Evolutionary conservation across 441 rosid genomes (phyloP), one percentile per base, ranked within the genome.

Genomic region (Eutrema salsugineum): DNA sequence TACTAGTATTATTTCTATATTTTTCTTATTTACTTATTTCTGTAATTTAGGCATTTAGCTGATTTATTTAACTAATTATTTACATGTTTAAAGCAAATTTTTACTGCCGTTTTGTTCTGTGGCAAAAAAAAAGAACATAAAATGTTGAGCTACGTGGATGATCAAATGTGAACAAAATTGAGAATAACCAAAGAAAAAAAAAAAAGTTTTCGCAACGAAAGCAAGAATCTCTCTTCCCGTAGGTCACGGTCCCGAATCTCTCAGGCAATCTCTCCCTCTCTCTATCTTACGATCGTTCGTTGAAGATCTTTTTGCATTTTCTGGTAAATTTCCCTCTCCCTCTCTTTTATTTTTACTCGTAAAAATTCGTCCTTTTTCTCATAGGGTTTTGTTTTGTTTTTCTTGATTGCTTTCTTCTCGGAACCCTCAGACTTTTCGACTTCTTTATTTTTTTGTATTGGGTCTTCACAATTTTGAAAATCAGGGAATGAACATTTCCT

Each of bases 211-310:
- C 16, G 14, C 48, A 58, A 69, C 42, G 59, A 60, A 48, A 70
- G 51, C 74, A 60, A 70, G 68, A 70, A 70, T 70, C 66, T 70
- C 67, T 61, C 43, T 49, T 60, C 15, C 68, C 75, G 51, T 27
- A 30, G 43, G 42, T 40, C 32, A 17, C 66, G 51, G 44, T 50
- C 56, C 67, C 59, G 75, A 70, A 70, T 59, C 68, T 47, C 74
- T 48, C 59, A 22, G 66, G 73, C 48, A 32, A 57, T 57, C 44
- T 68, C 53, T 43, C 24, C 16, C 30, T n/a, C n/a, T n/a, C n/a
- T n/a, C n/a, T n/a, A n/a, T n/a, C n/a, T n/a, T n/a, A n/a, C n/a
- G 16, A n/a, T 64, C 50, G 2, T 12, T 44, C 56, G 48, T 39
- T 44, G 43, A 64, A 55, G 5, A 46, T 11, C 17, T 57, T 57